Base-by-base conservation (phyloP, 495 filamentous ascomycete genomes). In the Chaetomium tenue region DNA sequence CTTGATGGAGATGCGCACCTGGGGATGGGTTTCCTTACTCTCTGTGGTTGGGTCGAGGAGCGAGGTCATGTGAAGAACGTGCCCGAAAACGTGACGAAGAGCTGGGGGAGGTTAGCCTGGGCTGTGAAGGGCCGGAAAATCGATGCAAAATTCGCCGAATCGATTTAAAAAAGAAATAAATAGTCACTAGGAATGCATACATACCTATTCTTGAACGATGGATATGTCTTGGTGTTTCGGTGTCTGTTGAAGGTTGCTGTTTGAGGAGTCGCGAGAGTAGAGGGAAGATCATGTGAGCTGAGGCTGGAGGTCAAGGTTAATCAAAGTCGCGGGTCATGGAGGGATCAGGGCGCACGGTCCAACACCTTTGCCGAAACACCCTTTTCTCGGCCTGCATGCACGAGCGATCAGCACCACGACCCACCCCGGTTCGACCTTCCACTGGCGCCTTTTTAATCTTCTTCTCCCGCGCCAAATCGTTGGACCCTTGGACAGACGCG, bases 41-140 rank as follows among this genome's bases (percentile, higher is more conserved):
- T 73, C 66, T 46, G 62, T 66, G 52, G 63, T 70, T 64, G 65
- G 69, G 69, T 63, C 61, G 22, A 70, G 68, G 73, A 68, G 76
- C 77, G 50, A 77, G 76, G 71, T 73, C 72, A 75, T 71, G 71
- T 75, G 72, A 71, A 70, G 55, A 75, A 73, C 72, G 71, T 74
- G 71, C 70, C 71, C 71, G 66, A 72, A 72, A 72, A 74, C 71
- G 71, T 72, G 71, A 74, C 72, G 71, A 73, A 73, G 67, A 61
- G 64, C 70, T 68, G 63, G 56, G 37, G 33, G 63, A 50, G 13
- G 63, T 73, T 65, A 73, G 69, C 63, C 30, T 48, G 63, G 63
- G 59, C 65, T 66, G 61, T 42, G 58, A 30, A 64, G 3, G 16
- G 23, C 16, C 6, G 18, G 48, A 63, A 66, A 58, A 50, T 13